Percentiles rank a stretch among this genome's conserved stretches.
Evolutionary conservation across 2,329 filamentous ascomycete genomes (phyloP).

Genomic region (Diaporthe sp.): DNA sequence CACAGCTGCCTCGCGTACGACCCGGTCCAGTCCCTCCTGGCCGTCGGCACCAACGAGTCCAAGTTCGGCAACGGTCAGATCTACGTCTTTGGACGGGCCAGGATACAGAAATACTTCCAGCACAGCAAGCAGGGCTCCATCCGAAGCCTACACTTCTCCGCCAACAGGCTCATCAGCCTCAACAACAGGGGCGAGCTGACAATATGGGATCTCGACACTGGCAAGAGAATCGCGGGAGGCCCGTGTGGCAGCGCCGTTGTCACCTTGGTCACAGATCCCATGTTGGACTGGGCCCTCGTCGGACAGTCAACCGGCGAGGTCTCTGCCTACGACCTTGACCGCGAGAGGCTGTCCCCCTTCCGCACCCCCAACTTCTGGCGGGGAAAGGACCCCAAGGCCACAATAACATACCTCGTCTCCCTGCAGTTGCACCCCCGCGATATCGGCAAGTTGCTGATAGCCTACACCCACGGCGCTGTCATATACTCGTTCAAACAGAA

Average conservation of each 20-base stretch:
- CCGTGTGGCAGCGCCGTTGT: conserved; percentile 82
- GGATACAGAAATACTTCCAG: conserved; percentile 80
- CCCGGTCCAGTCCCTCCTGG: conserved; percentile 91
- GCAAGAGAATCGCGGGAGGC: conserved; percentile 73
- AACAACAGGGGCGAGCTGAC: conserved; percentile 88
- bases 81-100: conserved; percentile 85
- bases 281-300: conserved; percentile 92
- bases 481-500: conserved; percentile 97
- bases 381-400: conserved; percentile 74
- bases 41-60: conserved; percentile 89
- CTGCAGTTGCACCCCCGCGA: conserved; percentile 91
- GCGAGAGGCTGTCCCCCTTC: conserved; percentile 79
- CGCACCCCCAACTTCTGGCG: conserved; percentile 89
- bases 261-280: conserved; percentile 83
- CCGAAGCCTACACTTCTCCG: conserved; percentile 83
- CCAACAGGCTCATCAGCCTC: conserved; percentile 84
- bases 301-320: conserved; percentile 87
- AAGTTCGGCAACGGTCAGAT: conserved; percentile 88
- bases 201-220: conserved; percentile 83
- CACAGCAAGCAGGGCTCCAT: conserved; percentile 80
- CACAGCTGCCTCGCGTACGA: conserved; percentile 89
- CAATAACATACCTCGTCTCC: conserved; percentile 72
- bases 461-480: conserved; percentile 88
- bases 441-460: conserved; percentile 89
- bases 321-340: conserved; percentile 92